Conservation (phyloP, 2,329 filamentous ascomycete genomes). For the Apiospora sp. region DNA sequence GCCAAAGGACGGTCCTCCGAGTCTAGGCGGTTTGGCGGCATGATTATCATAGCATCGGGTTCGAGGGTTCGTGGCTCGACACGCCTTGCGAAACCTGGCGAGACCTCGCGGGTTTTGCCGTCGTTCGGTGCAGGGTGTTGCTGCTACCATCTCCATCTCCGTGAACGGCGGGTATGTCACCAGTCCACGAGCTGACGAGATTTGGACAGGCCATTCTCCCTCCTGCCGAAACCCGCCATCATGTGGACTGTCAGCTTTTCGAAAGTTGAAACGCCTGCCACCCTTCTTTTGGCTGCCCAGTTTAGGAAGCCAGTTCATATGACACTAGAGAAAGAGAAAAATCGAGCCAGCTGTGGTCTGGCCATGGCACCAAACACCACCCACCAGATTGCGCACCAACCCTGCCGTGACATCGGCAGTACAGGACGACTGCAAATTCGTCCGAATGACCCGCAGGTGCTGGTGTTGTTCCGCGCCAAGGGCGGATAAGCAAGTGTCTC, state of each 20-base stretch:
- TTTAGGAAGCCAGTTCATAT: not conserved
- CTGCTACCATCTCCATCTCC: too few species aligned
- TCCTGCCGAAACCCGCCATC: too few species aligned
- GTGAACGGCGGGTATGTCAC: not conserved
- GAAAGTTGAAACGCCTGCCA: not conserved
- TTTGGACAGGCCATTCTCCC: not conserved
- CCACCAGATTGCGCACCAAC: constrained; percentile 16
- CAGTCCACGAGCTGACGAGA: not conserved
- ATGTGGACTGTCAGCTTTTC: not conserved
- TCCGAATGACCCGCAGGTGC: not conserved
- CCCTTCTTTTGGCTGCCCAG: too few species aligned
- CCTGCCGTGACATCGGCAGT: constrained; percentile 1
- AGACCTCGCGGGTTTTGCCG: not conserved
- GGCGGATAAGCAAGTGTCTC: not conserved
- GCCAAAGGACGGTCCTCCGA: too few species aligned
- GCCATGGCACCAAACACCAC: not conserved
- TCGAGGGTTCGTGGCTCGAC: not conserved
- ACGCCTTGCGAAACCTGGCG: not conserved
- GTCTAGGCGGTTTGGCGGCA: not conserved
- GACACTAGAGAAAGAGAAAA: not conserved
- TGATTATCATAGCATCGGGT: not conserved
- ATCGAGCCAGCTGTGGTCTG: not conserved
- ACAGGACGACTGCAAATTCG: not conserved
- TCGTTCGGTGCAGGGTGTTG: not conserved
- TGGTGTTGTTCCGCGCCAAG: not conserved